Conservation (phyloP, 106 monocot genomes). For the Chionographis japonica region DNA sequence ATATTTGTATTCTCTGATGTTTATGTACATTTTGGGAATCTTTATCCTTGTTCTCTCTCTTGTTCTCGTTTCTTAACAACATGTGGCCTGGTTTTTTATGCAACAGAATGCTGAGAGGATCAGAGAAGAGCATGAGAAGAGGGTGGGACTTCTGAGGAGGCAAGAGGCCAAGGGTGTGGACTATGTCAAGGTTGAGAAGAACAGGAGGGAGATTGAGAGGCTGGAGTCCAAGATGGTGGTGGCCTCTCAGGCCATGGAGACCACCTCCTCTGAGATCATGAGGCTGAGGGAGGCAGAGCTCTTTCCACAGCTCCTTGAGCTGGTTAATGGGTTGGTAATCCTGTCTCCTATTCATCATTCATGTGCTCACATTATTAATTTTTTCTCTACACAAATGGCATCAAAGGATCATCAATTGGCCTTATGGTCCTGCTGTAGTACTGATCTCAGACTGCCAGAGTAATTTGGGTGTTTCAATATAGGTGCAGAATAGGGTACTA, state of each 20-base stretch:
- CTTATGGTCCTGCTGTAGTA: too few relatives aligned
- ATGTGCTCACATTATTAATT: too few relatives aligned
- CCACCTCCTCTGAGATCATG: conserved; percentile 81
- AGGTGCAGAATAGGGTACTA: too few relatives aligned
- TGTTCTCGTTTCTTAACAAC: too few relatives aligned
- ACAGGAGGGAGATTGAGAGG: conserved; percentile 80
- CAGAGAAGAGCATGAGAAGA: conserved; percentile 60
- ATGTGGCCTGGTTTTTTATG: not conserved
- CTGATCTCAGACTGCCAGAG: too few relatives aligned
- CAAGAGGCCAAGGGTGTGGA: conserved; percentile 61
- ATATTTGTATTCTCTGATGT: too few relatives aligned
- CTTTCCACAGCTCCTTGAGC: conserved; percentile 84
- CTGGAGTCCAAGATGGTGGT: conserved; percentile 83
- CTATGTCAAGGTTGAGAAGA: conserved; percentile 86
- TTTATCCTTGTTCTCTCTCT: too few relatives aligned
- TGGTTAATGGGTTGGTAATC: conserved; percentile 54
- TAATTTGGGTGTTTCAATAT: too few relatives aligned
- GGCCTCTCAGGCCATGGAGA: conserved; percentile 68
- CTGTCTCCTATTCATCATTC: too few relatives aligned
- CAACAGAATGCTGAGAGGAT: conserved; percentile 48
- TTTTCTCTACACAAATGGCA: too few relatives aligned
- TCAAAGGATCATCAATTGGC: too few relatives aligned
- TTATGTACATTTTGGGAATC: too few relatives aligned
- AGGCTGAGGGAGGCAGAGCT: conserved; percentile 84
- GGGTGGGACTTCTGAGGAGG: conserved; percentile 38